Evolutionary conservation across 768 basidiomycete species (phyloP), one percentile per base, ranked within the genome.

Genomic region (Cystofilobasidium capitatum): DNA sequence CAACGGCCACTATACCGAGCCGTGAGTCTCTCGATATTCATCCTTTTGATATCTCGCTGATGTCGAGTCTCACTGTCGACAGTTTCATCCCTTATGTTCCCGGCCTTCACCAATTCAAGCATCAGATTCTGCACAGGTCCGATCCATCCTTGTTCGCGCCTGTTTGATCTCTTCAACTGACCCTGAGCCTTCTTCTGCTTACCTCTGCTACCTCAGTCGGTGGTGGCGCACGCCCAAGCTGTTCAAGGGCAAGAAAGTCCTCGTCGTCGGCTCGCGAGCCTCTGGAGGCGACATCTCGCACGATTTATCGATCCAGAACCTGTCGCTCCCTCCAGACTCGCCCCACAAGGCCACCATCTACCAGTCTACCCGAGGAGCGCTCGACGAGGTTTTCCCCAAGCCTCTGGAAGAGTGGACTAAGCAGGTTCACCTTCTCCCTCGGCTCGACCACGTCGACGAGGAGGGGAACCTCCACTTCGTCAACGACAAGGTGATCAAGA

Each of bases 211-310:
- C 16, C 16, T n/a, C 9, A 66, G 65, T 36, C 65, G 59, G 24
- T 66, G 58, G 58, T 66, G 65, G 65, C 44, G 65, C 13, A 36
- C 45, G 4, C 55, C 65, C 3, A 45, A 47, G 4, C 4, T 36
- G 8, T 66, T 58, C 58, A 55, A 66, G 14, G 58, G 45, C 17
- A 33, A 66, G 35, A 60, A 35, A 1, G 45, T 66, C 8, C 45
- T 66, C 47, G 49, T 66, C 24, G 65, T 66, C 29, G 65, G 65
- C 16, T 59, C 65, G 39, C 22, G 59, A 26, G 59, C 58, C 1
- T 66, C 65, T 31, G 65, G 65, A 13, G 58, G 58, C 26, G 65
- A 66, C 17, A 66, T 66, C 35, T 24, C 57, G 14, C 65, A 58
- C 58, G 65, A 66, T 35, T 29, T 66, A 1, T 58, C 65, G 22